phyloP scores from a whole-genome alignment of 208 protist genomes.

The Sergeia podlipaevii region DNA sequence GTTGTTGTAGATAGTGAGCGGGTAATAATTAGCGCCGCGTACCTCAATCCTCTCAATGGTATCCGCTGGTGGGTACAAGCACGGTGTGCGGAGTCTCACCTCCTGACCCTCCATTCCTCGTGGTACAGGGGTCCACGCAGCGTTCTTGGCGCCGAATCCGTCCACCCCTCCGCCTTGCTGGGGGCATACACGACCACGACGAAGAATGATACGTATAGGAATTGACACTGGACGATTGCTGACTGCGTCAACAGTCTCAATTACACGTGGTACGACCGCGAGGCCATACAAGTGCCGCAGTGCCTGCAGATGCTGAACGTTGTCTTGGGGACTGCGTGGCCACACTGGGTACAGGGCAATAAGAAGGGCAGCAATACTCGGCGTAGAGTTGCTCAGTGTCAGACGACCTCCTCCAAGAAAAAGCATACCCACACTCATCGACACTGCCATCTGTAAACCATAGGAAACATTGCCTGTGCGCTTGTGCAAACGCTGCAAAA shows the following conservation, averaged over 20 bases:
- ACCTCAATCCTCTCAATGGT: slow-evolving; percentile 75
- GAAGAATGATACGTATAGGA: slow-evolving; percentile 57
- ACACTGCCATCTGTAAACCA: slow-evolving; percentile 93
- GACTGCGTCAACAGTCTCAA: slow-evolving; percentile 91
- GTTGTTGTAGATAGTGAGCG: slow-evolving; percentile 33
- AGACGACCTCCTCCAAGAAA: slow-evolving; percentile 93
- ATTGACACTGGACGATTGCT: slow-evolving; percentile 70
- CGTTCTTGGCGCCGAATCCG: background rate
- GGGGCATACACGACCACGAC: slow-evolving; percentile 14
- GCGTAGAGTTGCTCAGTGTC: slow-evolving; percentile 79
- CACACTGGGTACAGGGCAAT: slow-evolving; percentile 93
- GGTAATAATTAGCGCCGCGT: slow-evolving; percentile 55
- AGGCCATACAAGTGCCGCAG: slow-evolving; percentile 95
- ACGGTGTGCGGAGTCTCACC: slow-evolving; percentile 64
- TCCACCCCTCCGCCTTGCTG: background rate
- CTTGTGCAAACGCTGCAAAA: slow-evolving; percentile 68
- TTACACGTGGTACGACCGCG: slow-evolving; percentile 86
- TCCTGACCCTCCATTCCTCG: slow-evolving; percentile 29
- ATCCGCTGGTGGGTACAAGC: slow-evolving; percentile 60
- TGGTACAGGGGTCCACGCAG: slow-evolving; percentile 2
- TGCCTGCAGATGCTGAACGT: slow-evolving; percentile 86
- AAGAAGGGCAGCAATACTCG: slow-evolving; percentile 90
- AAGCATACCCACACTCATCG: slow-evolving; percentile 93
- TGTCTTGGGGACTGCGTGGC: slow-evolving; percentile 85
- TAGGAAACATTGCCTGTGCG: slow-evolving; percentile 64